Percentiles rank a stretch among this genome's conserved stretches.
These are phyloP conservation scores for Daldinia childiae DNA, from an alignment of 495 filamentous ascomycete genomes.

Conservation along the genomic window DNA sequence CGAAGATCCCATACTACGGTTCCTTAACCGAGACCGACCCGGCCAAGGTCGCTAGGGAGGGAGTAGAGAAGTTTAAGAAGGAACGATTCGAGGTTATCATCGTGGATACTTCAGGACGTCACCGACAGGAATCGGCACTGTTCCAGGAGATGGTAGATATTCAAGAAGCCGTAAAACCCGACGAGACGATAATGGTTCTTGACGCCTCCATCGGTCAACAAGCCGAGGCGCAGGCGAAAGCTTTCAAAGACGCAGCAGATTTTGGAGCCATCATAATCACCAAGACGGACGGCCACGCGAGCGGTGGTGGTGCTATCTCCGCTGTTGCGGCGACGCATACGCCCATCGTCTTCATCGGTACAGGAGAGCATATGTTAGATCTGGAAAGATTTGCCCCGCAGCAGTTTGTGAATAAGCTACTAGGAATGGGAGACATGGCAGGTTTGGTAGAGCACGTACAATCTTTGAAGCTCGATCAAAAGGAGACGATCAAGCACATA, in stretches of 20 bases:
- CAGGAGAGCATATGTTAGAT: constrained; percentile 96
- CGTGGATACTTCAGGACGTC: constrained; percentile 93
- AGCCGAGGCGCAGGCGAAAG: constrained; percentile 91
- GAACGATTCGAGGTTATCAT: constrained; percentile 99
- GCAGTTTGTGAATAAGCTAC: constrained; percentile 86
- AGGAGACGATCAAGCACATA: constrained; percentile 99
- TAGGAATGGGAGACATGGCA: constrained; percentile 97
- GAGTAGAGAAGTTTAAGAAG: constrained; percentile 99
- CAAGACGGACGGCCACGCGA: constrained; percentile 96
- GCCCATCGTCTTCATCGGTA: constrained; percentile 97
- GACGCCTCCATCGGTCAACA: constrained; percentile 96
- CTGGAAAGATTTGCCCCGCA: constrained; percentile 91
- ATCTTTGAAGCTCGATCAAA: constrained; percentile 94
- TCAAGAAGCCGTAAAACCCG: constrained; percentile 86
- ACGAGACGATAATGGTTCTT: constrained; percentile 98
- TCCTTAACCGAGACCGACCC: constrained; percentile 96
- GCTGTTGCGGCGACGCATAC: constrained; percentile 96
- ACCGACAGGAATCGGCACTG: constrained; percentile 92
- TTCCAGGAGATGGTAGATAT: constrained; percentile 99
- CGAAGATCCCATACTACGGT: constrained; percentile 98
- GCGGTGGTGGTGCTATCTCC: constrained; percentile 96
- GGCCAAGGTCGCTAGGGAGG: constrained; percentile 88
- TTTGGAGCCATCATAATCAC: constrained; percentile 99
- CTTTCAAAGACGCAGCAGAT: constrained; percentile 97
- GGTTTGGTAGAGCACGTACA: constrained; percentile 97